These are phyloP conservation scores for Xylaria sp. DNA, from an alignment of 2,329 filamentous ascomycete species.

Conservation along the genomic window DNA sequence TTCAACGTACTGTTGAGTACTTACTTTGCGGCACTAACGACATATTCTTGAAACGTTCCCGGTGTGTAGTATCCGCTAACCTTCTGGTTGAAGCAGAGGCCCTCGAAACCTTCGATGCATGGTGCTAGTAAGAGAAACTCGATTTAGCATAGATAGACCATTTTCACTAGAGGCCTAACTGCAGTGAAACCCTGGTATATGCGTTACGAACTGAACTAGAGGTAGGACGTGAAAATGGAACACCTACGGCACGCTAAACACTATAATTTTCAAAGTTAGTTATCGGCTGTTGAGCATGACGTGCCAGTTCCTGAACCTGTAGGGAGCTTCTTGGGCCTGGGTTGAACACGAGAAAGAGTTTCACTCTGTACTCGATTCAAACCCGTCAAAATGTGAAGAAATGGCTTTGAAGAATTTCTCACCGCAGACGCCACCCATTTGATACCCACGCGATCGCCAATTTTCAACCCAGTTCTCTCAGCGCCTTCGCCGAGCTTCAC, in stretches of 20 bases:
- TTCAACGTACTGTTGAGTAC: not conserved
- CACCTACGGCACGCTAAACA: conserved; percentile 36
- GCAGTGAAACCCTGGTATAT: not conserved
- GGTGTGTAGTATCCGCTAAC: conserved; percentile 38
- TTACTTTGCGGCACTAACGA: conserved; percentile 37
- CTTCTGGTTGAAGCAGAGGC: conserved; percentile 35
- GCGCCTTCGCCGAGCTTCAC: conserved; percentile 35
- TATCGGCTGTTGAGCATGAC: not conserved
- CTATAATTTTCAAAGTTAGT: not conserved
- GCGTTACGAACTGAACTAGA: not conserved
- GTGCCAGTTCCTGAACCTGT: too few relatives aligned
- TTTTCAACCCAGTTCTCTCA: conserved; percentile 25
- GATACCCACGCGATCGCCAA: conserved; percentile 40
- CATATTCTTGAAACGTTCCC: conserved; percentile 39
- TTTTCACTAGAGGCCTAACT: not conserved
- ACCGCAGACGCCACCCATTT: conserved; percentile 37
- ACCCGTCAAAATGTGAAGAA: not conserved
- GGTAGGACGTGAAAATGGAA: not conserved
- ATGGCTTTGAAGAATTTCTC: not conserved
- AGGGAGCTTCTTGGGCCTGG: not conserved
- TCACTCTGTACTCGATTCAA: not conserved
- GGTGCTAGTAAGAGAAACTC: conserved; percentile 20
- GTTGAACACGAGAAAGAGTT: not conserved
- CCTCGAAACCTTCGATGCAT: conserved; percentile 34
- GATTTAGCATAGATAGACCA: conserved; percentile 11